Evolutionary conservation across 2,329 filamentous ascomycete species (phyloP).

Genomic region (Clonostachys chloroleuca): DNA sequence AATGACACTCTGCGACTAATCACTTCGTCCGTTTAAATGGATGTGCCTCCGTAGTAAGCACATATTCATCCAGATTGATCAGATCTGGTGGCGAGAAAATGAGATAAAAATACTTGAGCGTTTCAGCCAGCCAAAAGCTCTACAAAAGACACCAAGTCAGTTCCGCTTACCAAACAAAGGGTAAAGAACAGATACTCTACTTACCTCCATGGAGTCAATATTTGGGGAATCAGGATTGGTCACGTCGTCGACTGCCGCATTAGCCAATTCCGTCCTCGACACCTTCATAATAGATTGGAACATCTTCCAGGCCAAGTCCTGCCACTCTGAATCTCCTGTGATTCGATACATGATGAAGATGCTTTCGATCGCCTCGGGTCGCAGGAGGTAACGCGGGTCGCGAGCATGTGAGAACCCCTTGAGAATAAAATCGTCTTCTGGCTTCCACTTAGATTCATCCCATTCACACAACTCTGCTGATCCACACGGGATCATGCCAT

Average conservation of each 20-base stretch:
- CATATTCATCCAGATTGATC: constrained; percentile 64
- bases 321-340: constrained; percentile 62
- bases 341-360: constrained; percentile 75
- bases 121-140: constrained; percentile 70
- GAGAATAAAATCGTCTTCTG: constrained; percentile 18
- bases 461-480: constrained; percentile 19
- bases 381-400: constrained; percentile 43
- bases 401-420: constrained; percentile 59
- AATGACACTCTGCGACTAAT: background rate
- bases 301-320: constrained; percentile 70
- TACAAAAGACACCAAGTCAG: constrained; percentile 20
- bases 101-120: constrained; percentile 71
- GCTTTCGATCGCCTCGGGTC: constrained; percentile 71
- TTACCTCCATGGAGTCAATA: constrained; percentile 57
- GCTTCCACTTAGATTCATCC: constrained; percentile 20
- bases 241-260: constrained; percentile 64
- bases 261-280: constrained; percentile 56
- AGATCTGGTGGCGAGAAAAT: constrained; percentile 62
- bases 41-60: constrained; percentile 54
- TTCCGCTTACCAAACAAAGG: too few relatives aligned
- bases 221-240: constrained; percentile 36
- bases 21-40: constrained; percentile 25
- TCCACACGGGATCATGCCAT: constrained; percentile 40
- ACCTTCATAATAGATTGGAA: constrained; percentile 57
- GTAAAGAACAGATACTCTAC: constrained; percentile 2